A percentile compares a stretch with the other conserved stretches of the same genome.
phyloP scores from a whole-genome alignment of 2,329 filamentous ascomycete genomes.

The Colletotrichum graminicola region DNA sequence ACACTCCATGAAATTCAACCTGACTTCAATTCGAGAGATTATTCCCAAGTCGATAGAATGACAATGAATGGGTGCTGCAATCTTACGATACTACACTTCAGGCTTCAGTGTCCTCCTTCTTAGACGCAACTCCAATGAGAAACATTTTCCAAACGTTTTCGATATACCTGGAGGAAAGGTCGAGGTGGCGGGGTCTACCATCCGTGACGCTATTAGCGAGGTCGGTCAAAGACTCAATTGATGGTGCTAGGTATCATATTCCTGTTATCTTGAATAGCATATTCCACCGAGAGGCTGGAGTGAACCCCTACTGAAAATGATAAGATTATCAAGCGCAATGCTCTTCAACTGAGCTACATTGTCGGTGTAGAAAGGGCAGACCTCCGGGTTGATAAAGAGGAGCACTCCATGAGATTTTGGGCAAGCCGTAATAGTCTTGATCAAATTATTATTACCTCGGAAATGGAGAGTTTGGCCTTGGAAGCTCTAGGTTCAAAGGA shows the following conservation, averaged over 20 bases:
- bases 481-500: background rate
- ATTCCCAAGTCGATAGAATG: background rate
- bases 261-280: background rate
- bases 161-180: constrained; percentile 27
- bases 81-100: background rate
- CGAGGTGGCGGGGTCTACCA: background rate
- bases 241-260: background rate
- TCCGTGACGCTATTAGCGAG: constrained; percentile 15
- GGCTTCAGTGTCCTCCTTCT: constrained; percentile 3
- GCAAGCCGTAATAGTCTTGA: background rate
- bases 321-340: background rate
- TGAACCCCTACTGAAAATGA: background rate
- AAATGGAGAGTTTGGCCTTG: background rate
- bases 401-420: constrained; percentile 15
- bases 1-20: background rate
- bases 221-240: constrained; percentile 23
- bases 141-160: constrained; percentile 6
- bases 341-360: constrained; percentile 11
- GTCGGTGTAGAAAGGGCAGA: background rate
- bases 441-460: background rate
- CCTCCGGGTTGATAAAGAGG: background rate
- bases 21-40: background rate
- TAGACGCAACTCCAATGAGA: background rate
- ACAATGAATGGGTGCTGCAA: constrained; percentile 1
- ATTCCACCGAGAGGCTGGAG: constrained; percentile 4